Conservation (phyloP, 1,284 basidiomycete species). For the Ganoderma leucocontextum region DNA sequence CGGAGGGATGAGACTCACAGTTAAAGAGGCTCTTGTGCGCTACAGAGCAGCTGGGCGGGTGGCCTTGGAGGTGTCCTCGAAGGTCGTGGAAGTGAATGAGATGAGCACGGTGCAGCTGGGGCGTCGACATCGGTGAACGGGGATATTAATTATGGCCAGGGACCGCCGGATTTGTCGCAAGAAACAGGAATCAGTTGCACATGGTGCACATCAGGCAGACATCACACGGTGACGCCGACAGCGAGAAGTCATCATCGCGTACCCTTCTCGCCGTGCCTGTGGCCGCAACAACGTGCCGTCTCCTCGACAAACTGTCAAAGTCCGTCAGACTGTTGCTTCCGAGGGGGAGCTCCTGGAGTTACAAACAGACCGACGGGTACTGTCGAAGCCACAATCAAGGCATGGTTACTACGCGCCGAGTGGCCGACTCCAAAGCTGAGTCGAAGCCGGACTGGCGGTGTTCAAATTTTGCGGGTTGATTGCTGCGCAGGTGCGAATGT, state of each 20-base stretch:
- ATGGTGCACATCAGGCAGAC: constrained; percentile 22
- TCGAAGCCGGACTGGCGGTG: no score
- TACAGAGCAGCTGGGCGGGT: constrained; percentile 18
- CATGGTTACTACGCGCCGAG: background rate
- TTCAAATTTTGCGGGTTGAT: background rate
- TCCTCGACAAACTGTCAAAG: background rate
- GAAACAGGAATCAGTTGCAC: constrained; percentile 15
- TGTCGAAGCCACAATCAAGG: background rate
- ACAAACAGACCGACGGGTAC: background rate
- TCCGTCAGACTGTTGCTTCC: background rate
- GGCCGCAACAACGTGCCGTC: background rate
- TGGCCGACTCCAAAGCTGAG: background rate
- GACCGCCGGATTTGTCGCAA: background rate
- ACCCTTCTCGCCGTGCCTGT: constrained; percentile 1
- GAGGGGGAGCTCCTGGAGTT: background rate
- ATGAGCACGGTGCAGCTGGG: constrained; percentile 15
- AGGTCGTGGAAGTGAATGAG: constrained; percentile 15
- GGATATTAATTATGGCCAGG: constrained; percentile 12
- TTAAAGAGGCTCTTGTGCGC: constrained; percentile 13
- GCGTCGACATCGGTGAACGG: background rate
- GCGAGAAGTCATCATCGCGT: background rate
- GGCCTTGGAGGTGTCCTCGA: constrained; percentile 7
- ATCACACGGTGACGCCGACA: constrained; percentile 10
- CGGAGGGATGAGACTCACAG: constrained; percentile 11
- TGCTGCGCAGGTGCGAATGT: background rate